Evolutionary conservation across 768 basidiomycete genomes (phyloP).

Genomic region (Lentinula lateritia): DNA sequence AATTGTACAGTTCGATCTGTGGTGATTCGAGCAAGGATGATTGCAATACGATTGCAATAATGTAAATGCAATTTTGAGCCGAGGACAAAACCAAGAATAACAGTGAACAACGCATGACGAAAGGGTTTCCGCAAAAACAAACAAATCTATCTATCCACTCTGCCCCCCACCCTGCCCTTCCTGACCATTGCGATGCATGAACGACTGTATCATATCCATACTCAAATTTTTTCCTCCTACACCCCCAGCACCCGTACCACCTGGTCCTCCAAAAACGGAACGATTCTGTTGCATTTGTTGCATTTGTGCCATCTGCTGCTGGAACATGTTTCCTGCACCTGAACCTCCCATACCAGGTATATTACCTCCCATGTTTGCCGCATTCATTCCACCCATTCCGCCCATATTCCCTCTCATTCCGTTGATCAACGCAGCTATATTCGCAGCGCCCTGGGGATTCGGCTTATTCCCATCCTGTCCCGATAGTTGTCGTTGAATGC

Average conservation of each 20-base stretch:
- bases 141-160: background rate
- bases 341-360: background rate
- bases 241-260: background rate
- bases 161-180: background rate
- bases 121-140: background rate
- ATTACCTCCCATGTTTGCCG: background rate
- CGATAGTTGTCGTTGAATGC: background rate
- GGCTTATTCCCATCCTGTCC: background rate
- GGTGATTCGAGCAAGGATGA: too few species aligned
- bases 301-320: background rate
- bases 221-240: background rate
- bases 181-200: background rate
- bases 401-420: background rate
- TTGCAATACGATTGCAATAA: background rate
- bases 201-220: slow-evolving; percentile 1
- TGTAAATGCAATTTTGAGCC: background rate
- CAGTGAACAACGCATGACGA: background rate
- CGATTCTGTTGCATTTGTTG: background rate
- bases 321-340: background rate
- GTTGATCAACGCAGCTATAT: background rate
- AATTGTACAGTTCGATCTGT: too few species aligned
- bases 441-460: background rate
- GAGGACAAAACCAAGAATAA: background rate
- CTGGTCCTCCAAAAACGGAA: background rate
- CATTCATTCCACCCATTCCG: slow-evolving; percentile 1